Evolutionary conservation across 768 basidiomycete genomes (phyloP).

Genomic region (Agrocybe praecox): DNA sequence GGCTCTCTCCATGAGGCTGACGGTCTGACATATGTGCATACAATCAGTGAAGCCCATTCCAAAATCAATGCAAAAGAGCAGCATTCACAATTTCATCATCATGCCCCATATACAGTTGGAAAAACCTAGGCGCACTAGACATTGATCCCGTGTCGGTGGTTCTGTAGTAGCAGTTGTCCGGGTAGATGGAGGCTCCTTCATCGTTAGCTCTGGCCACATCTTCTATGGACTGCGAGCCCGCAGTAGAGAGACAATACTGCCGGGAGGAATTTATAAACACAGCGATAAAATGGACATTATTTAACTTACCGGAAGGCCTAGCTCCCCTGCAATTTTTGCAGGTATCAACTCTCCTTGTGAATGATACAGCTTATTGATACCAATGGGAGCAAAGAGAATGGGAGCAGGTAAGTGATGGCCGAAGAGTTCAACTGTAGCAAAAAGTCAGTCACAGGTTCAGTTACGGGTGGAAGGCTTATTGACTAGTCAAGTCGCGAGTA

Average conservation of each 20-base stretch:
- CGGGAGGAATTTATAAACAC: constrained; percentile 8
- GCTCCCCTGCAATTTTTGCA: constrained; percentile 45
- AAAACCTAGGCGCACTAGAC: constrained; percentile 46
- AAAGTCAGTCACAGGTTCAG: background rate
- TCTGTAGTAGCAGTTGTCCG: constrained; percentile 36
- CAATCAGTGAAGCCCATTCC: background rate
- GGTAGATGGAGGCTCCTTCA: constrained; percentile 34
- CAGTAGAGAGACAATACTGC: constrained; percentile 54
- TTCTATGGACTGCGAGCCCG: constrained; percentile 50
- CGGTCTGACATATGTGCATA: constrained; percentile 27
- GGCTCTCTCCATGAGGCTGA: constrained; percentile 47
- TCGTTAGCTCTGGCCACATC: constrained; percentile 53
- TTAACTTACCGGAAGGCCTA: constrained; percentile 30
- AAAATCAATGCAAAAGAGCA: background rate
- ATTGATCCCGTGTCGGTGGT: constrained; percentile 30
- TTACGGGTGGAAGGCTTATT: constrained; percentile 4
- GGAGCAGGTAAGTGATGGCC: constrained; percentile 53
- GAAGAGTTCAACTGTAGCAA: constrained; percentile 38
- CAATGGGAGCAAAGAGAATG: constrained; percentile 56
- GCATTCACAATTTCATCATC: constrained; percentile 49
- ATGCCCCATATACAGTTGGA: constrained; percentile 58
- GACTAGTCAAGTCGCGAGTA: constrained; percentile 49
- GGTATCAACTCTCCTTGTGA: constrained; percentile 45
- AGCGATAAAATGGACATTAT: background rate
- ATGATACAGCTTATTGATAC: constrained; percentile 54